A percentile compares a stretch with the other conserved stretches of the same genome.
Conservation (phyloP, 169 alveolate species). For the Toxoplasma gondii region DNA sequence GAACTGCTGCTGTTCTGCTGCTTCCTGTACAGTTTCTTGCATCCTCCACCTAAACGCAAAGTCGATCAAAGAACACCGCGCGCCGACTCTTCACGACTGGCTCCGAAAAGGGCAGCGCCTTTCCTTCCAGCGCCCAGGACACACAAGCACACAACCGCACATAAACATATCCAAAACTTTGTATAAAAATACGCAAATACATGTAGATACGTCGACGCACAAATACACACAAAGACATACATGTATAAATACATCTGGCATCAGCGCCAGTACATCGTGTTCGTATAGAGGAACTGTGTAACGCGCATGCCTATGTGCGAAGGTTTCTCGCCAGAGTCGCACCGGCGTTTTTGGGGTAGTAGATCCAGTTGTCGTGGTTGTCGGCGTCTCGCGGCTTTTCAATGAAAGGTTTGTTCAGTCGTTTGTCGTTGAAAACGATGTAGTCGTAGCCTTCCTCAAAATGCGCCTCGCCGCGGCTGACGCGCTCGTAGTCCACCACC, state of each 20-base stretch:
- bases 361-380: constrained; percentile 96
- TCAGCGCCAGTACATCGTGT: no score
- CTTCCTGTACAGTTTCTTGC: constrained; percentile 84
- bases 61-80: not conserved
- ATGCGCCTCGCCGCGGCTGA: constrained; percentile 78
- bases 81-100: no score
- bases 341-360: constrained; percentile 93
- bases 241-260: no score
- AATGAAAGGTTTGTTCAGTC: constrained; percentile 93
- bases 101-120: no score
- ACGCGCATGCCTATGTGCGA: no score
- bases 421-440: constrained; percentile 49
- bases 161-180: no score
- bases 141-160: no score
- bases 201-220: no score
- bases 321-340: constrained; percentile 88
- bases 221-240: no score
- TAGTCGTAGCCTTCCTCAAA: constrained; percentile 71
- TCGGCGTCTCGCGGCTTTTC: constrained; percentile 98
- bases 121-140: no score
- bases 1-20: constrained; percentile 87
- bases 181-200: no score
- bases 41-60: constrained; percentile 56
- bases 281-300: no score
- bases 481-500: constrained; percentile 86